These are phyloP conservation scores for Trametes punicea DNA, from an alignment of 768 basidiomycete species.

Conservation along the genomic window DNA sequence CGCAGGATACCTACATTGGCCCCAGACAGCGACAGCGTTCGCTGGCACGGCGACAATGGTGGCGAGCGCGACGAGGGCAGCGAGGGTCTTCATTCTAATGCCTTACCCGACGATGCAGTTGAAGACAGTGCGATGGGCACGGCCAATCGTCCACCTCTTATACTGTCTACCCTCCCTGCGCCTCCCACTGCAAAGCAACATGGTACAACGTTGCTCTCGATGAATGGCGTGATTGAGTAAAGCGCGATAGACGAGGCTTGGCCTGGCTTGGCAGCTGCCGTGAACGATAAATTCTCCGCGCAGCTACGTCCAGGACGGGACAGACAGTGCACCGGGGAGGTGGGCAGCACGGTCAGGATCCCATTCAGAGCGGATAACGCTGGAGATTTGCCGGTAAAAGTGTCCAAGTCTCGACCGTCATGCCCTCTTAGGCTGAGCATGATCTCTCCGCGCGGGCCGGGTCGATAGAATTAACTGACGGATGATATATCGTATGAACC, in stretches of 20 bases:
- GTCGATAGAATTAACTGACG: background rate
- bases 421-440: background rate
- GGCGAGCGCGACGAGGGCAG: conserved; percentile 25
- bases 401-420: background rate
- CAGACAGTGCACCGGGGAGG: background rate
- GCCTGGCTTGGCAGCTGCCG: background rate
- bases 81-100: conserved; percentile 24
- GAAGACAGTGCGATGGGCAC: background rate
- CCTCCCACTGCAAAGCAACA: background rate
- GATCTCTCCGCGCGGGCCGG: conserved; percentile 4
- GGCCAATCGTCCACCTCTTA: background rate
- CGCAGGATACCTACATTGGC: conserved; percentile 32
- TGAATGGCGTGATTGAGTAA: background rate
- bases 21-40: conserved; percentile 34
- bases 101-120: background rate
- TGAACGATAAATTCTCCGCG: conserved; percentile 9
- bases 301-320: background rate
- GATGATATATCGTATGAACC: background rate
- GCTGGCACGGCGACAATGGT: conserved; percentile 18
- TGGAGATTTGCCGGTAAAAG: conserved; percentile 16
- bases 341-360: background rate
- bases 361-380: conserved; percentile 10
- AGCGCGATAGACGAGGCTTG: background rate
- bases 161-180: background rate
- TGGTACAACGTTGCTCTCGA: background rate